These are phyloP conservation scores for Apiospora pterosperma DNA, from an alignment of 2,329 filamentous ascomycete species.

Conservation along the genomic window DNA sequence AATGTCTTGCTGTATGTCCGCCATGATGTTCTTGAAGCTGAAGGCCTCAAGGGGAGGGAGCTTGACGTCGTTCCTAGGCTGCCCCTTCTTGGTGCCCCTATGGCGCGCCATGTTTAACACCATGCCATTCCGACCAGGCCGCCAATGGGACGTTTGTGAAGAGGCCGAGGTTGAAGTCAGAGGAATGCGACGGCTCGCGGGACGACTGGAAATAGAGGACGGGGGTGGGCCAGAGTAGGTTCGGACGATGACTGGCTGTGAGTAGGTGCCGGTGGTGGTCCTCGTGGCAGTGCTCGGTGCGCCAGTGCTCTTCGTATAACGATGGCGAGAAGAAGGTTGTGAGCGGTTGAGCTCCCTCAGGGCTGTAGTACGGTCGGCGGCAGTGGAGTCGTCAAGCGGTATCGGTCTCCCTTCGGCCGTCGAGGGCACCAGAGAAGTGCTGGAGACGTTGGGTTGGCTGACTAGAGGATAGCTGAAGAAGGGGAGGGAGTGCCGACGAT, in stretches of 20 bases:
- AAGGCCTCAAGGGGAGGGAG: constrained; percentile 62
- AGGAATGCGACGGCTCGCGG: constrained; percentile 27
- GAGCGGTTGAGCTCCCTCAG: constrained; percentile 57
- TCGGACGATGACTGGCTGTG: constrained; percentile 62
- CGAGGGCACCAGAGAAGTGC: constrained; percentile 50
- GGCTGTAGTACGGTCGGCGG: constrained; percentile 55
- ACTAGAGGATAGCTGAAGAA: constrained; percentile 44
- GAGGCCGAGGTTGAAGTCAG: constrained; percentile 20
- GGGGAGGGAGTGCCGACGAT: constrained; percentile 37
- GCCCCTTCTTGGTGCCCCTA: constrained; percentile 35
- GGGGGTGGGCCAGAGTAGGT: constrained; percentile 53
- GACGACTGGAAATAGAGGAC: constrained; percentile 27
- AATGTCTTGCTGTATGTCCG: constrained; percentile 51
- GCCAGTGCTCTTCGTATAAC: constrained; percentile 53
- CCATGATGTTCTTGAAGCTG: constrained; percentile 62
- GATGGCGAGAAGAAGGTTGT: constrained; percentile 51
- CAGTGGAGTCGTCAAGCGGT: constrained; percentile 53
- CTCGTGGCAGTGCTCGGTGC: constrained; percentile 42
- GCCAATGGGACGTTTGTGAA: constrained; percentile 21
- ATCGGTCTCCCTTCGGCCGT: constrained; percentile 55
- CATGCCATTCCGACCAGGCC: constrained; percentile 34
- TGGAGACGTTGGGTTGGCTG: constrained; percentile 46
- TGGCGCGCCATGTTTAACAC: constrained; percentile 40
- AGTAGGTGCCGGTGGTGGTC: constrained; percentile 46
- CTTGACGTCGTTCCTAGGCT: constrained; percentile 33